Base-by-base conservation (phyloP, 208 protist genomes). In the Porcisia hertigi region DNA sequence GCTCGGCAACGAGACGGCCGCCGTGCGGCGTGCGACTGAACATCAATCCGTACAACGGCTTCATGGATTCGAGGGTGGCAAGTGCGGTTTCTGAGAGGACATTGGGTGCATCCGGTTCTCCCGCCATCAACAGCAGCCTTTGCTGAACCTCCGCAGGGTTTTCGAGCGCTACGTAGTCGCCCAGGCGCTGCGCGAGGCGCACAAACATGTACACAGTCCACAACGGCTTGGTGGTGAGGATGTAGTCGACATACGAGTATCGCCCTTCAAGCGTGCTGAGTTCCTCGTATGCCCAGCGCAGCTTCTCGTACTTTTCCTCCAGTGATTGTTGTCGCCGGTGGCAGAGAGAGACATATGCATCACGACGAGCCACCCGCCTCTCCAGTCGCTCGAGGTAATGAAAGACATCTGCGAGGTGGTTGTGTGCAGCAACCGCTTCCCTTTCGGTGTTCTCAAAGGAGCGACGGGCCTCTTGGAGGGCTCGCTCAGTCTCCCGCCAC, bases 251-350 rank as follows among this genome's bases (percentile, higher is more conserved):
- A 80, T 94, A 97, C 23, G 91, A 96, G 79, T 94, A 78, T 7
- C 73, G 81, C 18, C 93, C 91, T 55, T 74, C 75, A 34, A 97
- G 64, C 30, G 79, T 86, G 59, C 89, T 85, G n/a, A 96, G 59
- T 76, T 97, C 93, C 54, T 90, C 65, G 36, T 86, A 81, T 78
- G 90, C 94, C 93, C 91, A 96, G 84, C 93, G 87, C 20, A 97
- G 79, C 77, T 97, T 97, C 71, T 94, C 88, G 75, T 96, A 96
- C 81, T 95, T 95, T 75, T 97, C 91, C 78, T 97, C 88, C 23
- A 94, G 80, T 0, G 93, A 97, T 18, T 53, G 55, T 45, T 92
- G 87, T 1, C 91, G 81, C 20, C 85, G 71, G 23, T 74, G 54
- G 67, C 79, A 81, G 18, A 88, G 75, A 47, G 77, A 63, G 70